phyloP scores from a whole-genome alignment of 2,329 filamentous ascomycete genomes.

The Aspergillus sp. region DNA sequence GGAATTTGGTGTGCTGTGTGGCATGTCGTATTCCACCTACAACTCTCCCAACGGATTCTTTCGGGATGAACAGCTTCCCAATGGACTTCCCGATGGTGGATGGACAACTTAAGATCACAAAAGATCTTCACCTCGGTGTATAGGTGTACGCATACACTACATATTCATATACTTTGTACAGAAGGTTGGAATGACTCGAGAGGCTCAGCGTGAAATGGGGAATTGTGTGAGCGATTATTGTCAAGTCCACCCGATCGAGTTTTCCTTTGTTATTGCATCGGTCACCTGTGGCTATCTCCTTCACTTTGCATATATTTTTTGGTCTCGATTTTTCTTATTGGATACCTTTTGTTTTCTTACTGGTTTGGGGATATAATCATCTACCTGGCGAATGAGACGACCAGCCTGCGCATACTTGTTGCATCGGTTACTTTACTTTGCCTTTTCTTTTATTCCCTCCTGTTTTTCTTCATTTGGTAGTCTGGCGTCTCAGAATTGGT shows the following conservation, averaged over 20 bases:
- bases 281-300: conserved; percentile 3
- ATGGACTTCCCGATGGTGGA: conserved; percentile 6
- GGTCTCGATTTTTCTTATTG: conserved; percentile 2
- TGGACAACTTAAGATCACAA: conserved; percentile 11
- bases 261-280: conserved; percentile 4
- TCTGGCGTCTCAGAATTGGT: conserved; percentile 1
- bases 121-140: conserved; percentile 15
- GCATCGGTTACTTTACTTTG: neutral
- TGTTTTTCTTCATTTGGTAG: neutral
- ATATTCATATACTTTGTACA: neutral
- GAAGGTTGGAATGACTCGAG: neutral
- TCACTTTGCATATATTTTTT: conserved; percentile 2
- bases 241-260: neutral
- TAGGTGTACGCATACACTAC: conserved; percentile 4
- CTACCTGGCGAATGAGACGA: neutral
- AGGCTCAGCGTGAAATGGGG: neutral
- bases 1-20: conserved; percentile 12
- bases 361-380: neutral
- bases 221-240: neutral
- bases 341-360: neutral
- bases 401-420: neutral
- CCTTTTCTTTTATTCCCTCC: neutral
- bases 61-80: neutral
- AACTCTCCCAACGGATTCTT: neutral
- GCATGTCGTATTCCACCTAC: conserved; percentile 3